phyloP scores from a whole-genome alignment of 2,329 filamentous ascomycete genomes.

The Claviceps arundinis region DNA sequence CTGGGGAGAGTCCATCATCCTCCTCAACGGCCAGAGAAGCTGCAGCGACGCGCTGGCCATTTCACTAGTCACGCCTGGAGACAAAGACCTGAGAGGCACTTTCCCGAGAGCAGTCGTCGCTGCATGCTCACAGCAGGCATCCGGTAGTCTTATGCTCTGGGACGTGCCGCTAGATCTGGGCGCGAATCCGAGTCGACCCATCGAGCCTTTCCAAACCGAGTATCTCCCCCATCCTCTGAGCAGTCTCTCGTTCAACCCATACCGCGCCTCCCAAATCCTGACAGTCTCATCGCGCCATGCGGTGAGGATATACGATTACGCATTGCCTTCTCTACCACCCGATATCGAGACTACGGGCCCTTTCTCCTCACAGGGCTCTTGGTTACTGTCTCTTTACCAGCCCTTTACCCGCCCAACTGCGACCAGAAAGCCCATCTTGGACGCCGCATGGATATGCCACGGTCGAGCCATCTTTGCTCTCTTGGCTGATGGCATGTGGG shows the following conservation, averaged over 20 bases:
- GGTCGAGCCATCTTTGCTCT: slow-evolving; percentile 46
- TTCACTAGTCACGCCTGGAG: slow-evolving; percentile 31
- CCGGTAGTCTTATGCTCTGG: slow-evolving; percentile 45
- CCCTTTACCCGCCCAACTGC: slow-evolving; percentile 37
- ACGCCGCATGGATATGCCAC: slow-evolving; percentile 47
- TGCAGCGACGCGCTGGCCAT: slow-evolving; percentile 43
- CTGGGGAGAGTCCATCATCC: slow-evolving; percentile 48
- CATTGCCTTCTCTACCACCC: slow-evolving; percentile 34
- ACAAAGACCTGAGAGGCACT: slow-evolving; percentile 23
- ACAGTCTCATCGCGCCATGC: slow-evolving; percentile 41
- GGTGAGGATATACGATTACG: slow-evolving; percentile 50
- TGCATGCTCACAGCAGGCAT: slow-evolving; percentile 45
- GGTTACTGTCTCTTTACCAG: slow-evolving; percentile 49
- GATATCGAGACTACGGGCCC: slow-evolving; percentile 37
- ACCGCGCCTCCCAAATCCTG: slow-evolving; percentile 43
- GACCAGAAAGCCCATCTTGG: slow-evolving; percentile 45
- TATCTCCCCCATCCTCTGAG: slow-evolving; percentile 41
- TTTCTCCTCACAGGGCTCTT: slow-evolving; percentile 46
- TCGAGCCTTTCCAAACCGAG: slow-evolving; percentile 46
- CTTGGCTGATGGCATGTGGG: slow-evolving; percentile 52
- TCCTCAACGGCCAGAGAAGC: slow-evolving; percentile 39
- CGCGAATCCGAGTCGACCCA: slow-evolving; percentile 14
- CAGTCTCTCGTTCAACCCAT: slow-evolving; percentile 47
- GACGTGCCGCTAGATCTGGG: slow-evolving; percentile 36
- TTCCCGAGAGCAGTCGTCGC: slow-evolving; percentile 40